Percentiles rank a stretch among this genome's conserved stretches.
These are phyloP conservation scores for Plenodomus biglobosus DNA, from an alignment of 2,329 filamentous ascomycete genomes.

Conservation along the genomic window DNA sequence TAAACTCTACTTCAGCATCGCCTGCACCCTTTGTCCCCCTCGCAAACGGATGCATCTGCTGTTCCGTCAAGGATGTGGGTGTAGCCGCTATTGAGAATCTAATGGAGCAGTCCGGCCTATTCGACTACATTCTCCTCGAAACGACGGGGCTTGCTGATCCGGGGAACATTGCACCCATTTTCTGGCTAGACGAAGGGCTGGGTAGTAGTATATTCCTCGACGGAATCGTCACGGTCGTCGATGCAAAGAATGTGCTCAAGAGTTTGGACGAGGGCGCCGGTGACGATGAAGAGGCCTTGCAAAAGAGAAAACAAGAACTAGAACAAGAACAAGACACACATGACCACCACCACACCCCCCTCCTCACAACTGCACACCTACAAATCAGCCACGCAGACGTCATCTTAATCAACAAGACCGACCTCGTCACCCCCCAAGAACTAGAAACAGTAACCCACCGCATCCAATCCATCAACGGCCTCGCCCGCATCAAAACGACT, in stretches of 20 bases:
- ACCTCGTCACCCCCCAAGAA: slow-evolving; percentile 72
- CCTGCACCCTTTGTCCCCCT: slow-evolving; percentile 75
- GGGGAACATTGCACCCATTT: slow-evolving; percentile 90
- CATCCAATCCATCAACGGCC: slow-evolving; percentile 81
- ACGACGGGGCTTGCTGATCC: slow-evolving; percentile 95
- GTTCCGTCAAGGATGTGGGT: slow-evolving; percentile 94
- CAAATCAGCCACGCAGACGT: slow-evolving; percentile 98
- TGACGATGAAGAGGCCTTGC: slow-evolving; percentile 35
- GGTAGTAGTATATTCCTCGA: slow-evolving; percentile 96
- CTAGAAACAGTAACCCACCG: slow-evolving; percentile 69
- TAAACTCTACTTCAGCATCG: slow-evolving; percentile 32
- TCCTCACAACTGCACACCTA: slow-evolving; percentile 89
- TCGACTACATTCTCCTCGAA: slow-evolving; percentile 97
- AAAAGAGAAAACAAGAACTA: slow-evolving; percentile 51
- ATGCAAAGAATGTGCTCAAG: slow-evolving; percentile 86
- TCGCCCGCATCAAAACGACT: slow-evolving; percentile 83
- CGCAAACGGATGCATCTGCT: slow-evolving; percentile 96
- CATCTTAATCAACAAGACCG: slow-evolving; percentile 89
- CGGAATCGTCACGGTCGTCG: slow-evolving; percentile 92
- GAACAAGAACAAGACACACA: slow-evolving; percentile 50
- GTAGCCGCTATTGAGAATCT: slow-evolving; percentile 93
- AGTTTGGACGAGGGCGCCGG: slow-evolving; percentile 69
- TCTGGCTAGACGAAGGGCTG: slow-evolving; percentile 96
- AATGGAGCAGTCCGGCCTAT: slow-evolving; percentile 90
- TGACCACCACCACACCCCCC: slow-evolving; percentile 59